Conservation (phyloP, 257 asterid genomes). For the Capsicum chinense region DNA sequence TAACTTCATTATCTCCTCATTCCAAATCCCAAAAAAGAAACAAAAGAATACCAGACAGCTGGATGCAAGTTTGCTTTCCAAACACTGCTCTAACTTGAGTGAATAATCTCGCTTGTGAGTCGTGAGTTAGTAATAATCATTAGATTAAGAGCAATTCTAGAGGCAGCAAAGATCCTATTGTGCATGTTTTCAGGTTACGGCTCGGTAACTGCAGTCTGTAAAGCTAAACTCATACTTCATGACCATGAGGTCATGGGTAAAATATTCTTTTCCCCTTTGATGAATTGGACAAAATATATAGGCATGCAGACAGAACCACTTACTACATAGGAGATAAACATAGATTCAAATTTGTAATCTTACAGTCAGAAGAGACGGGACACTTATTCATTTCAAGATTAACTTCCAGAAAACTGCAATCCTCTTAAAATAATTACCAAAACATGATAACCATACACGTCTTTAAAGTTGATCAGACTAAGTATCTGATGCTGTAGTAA, state of each 20-base stretch:
- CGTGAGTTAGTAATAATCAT: neutral
- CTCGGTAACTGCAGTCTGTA: neutral
- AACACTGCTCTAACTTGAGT: slow-evolving; percentile 11
- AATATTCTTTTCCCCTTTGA: neutral
- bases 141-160: slow-evolving; percentile 14
- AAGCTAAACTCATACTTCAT: slow-evolving; percentile 10
- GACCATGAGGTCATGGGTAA: slow-evolving; percentile 10
- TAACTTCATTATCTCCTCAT: slow-evolving; percentile 25
- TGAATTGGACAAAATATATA: slow-evolving; percentile 13
- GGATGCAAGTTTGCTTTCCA: slow-evolving; percentile 3
- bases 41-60: neutral
- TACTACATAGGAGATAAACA: neutral
- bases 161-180: neutral
- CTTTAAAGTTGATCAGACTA: slow-evolving; percentile 19
- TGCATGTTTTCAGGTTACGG: neutral
- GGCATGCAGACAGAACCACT: neutral
- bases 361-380: neutral
- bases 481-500: neutral
- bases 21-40: neutral
- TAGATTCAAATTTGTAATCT: neutral
- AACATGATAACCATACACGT: slow-evolving; percentile 6
- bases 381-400: slow-evolving; percentile 18
- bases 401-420: slow-evolving; percentile 10
- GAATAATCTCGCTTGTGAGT: neutral
- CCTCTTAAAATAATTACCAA: slow-evolving; percentile 3